These are phyloP conservation scores for Coniferiporia sulphurascens DNA, from an alignment of 1,284 basidiomycete genomes.

Conservation along the genomic window DNA sequence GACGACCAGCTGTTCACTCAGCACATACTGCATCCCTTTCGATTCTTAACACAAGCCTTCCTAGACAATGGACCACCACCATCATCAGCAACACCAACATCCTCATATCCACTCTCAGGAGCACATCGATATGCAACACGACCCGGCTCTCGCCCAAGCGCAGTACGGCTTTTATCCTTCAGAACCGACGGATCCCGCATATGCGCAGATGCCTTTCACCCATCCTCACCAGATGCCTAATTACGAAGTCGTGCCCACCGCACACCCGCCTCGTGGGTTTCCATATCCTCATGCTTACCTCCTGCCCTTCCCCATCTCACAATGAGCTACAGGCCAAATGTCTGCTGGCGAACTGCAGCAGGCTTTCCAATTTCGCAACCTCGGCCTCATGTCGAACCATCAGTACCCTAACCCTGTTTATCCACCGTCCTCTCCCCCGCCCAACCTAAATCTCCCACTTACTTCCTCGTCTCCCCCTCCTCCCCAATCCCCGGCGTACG, in stretches of 20 bases:
- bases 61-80: conserved; percentile 16
- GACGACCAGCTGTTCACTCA: conserved; percentile 9
- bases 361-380: conserved; percentile 43
- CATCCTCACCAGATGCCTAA: conserved; percentile 16
- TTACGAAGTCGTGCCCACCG: conserved; percentile 24
- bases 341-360: conserved; percentile 23
- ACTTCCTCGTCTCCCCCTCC: conserved; percentile 49
- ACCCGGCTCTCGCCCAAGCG: conserved; percentile 17
- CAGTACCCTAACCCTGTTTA: conserved; percentile 45
- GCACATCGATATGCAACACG: conserved; percentile 19
- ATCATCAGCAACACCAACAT: conserved; percentile 15
- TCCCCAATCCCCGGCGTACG: conserved; percentile 73
- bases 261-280: conserved; percentile 26
- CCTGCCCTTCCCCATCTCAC: conserved; percentile 20
- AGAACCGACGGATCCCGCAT: conserved; percentile 13
- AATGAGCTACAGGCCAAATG: conserved; percentile 19
- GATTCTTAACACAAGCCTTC: background rate
- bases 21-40: background rate
- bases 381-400: conserved; percentile 47
- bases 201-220: conserved; percentile 14
- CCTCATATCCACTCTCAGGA: conserved; percentile 14
- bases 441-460: conserved; percentile 47
- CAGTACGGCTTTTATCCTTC: conserved; percentile 18
- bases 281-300: conserved; percentile 23
- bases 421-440: conserved; percentile 41